Evolutionary conservation across 2,329 filamentous ascomycete species (phyloP).

Genomic region (Madurella fahalii): DNA sequence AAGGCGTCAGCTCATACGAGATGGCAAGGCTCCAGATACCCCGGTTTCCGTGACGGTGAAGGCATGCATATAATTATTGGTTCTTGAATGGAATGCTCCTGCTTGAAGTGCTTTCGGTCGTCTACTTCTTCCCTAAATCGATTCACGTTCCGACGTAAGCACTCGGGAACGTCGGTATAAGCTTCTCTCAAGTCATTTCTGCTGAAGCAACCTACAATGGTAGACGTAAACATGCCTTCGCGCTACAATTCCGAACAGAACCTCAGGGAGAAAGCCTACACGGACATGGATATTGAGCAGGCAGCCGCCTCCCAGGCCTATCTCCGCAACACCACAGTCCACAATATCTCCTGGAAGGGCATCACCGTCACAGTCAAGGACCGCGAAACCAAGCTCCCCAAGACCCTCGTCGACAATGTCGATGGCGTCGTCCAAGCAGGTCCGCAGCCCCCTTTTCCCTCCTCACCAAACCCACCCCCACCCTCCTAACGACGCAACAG

Average conservation of each 20-base stretch:
- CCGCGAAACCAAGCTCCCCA: constrained; percentile 59
- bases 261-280: constrained; percentile 8
- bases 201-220: constrained; percentile 4
- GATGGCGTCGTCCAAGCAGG: constrained; percentile 62
- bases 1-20: too few relatives aligned
- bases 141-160: not conserved
- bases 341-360: constrained; percentile 61
- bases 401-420: constrained; percentile 59
- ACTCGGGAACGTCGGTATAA: not conserved
- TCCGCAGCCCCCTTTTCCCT: constrained; percentile 25
- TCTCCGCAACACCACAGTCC: constrained; percentile 60
- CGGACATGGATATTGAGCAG: constrained; percentile 29
- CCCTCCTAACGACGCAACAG: constrained; percentile 33
- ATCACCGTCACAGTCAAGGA: constrained; percentile 72
- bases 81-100: too few relatives aligned
- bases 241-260: constrained; percentile 18
- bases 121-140: too few relatives aligned
- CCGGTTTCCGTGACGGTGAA: too few relatives aligned
- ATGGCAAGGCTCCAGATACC: too few relatives aligned
- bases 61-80: too few relatives aligned
- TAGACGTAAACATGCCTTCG: constrained; percentile 8
- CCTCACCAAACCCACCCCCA: too few relatives aligned
- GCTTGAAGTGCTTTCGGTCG: too few relatives aligned
- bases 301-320: constrained; percentile 40
- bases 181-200: not conserved